Percentiles rank a stretch among this genome's conserved stretches.
phyloP scores from a whole-genome alignment of 1,139 yeast genomes.

The Diutina sp. region DNA sequence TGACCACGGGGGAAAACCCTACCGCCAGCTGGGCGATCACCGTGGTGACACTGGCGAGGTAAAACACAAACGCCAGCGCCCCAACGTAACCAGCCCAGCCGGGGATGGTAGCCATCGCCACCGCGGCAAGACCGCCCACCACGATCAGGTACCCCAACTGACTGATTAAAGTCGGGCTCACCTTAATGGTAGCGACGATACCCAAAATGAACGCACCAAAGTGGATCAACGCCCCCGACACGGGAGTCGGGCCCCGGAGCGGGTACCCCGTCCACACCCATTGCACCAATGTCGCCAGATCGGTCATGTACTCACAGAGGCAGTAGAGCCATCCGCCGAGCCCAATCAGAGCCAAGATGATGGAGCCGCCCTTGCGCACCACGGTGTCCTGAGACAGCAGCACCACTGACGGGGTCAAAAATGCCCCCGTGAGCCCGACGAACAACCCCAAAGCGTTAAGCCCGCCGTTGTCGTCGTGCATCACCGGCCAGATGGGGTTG shows the following conservation, averaged over 20 bases:
- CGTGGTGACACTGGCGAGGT: slow-evolving; percentile 55
- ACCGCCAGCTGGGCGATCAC: slow-evolving; percentile 44
- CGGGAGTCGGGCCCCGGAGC: slow-evolving; percentile 73
- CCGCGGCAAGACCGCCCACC: slow-evolving; percentile 39
- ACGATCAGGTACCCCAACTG: slow-evolving; percentile 16
- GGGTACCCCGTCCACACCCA: slow-evolving; percentile 98
- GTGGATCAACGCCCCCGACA: slow-evolving; percentile 74
- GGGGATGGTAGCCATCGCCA: slow-evolving; percentile 32
- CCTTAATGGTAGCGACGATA: slow-evolving; percentile 17
- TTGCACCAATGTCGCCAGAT: slow-evolving; percentile 69
- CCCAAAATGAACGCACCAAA: slow-evolving; percentile 52
- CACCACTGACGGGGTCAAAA: slow-evolving; percentile 25
- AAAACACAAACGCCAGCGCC: slow-evolving; percentile 51
- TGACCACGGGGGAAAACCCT: slow-evolving; percentile 43
- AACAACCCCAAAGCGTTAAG: slow-evolving; percentile 61
- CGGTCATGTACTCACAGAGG: slow-evolving; percentile 64
- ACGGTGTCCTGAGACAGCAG: neutral
- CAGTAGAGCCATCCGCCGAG: slow-evolving; percentile 69
- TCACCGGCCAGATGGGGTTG: slow-evolving; percentile 93
- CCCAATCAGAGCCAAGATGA: slow-evolving; percentile 48
- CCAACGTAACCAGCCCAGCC: slow-evolving; percentile 86
- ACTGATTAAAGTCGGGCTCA: slow-evolving; percentile 15
- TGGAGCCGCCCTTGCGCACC: slow-evolving; percentile 20
- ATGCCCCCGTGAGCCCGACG: slow-evolving; percentile 53
- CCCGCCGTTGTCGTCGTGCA: slow-evolving; percentile 82